Evolutionary conservation across 192 early-diverging fungal genomes (phyloP).

Genomic region (Thoreauomyces humboldtii): DNA sequence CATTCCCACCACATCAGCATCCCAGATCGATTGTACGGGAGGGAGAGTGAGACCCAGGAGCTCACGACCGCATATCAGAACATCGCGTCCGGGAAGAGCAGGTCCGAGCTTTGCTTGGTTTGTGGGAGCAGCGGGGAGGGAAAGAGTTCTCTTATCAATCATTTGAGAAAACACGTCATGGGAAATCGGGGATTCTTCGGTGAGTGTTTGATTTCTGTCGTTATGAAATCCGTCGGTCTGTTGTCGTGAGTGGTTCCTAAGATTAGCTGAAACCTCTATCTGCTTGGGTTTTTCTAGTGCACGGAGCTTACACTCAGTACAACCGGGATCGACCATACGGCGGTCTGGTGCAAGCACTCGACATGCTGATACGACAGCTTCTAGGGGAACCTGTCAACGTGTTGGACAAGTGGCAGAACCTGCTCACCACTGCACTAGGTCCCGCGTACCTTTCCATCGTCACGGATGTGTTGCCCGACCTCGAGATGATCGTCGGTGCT

Average conservation of each 20-base stretch:
- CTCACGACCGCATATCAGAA: slow-evolving; percentile 25
- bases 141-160: slow-evolving; percentile 27
- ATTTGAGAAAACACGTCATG: slow-evolving; percentile 19
- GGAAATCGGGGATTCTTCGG: slow-evolving; percentile 25
- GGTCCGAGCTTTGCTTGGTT: slow-evolving; percentile 28
- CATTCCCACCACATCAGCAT: slow-evolving; percentile 32
- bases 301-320: slow-evolving; percentile 17
- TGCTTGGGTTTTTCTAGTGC: too few species aligned
- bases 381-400: slow-evolving; percentile 16
- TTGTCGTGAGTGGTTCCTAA: too few species aligned
- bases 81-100: slow-evolving; percentile 7
- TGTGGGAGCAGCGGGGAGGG: slow-evolving; percentile 24
- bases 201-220: slow-evolving; percentile 6
- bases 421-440: slow-evolving; percentile 6
- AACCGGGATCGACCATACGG: slow-evolving; percentile 26
- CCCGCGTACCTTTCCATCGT: slow-evolving; percentile 16
- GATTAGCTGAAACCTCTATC: too few species aligned
- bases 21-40: slow-evolving; percentile 44
- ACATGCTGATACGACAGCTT: slow-evolving; percentile 20
- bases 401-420: slow-evolving; percentile 25
- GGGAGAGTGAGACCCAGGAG: slow-evolving; percentile 25
- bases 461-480: slow-evolving; percentile 25
- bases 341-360: slow-evolving; percentile 24
- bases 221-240: too few species aligned
- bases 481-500: slow-evolving; percentile 23